A percentile compares a stretch with the other conserved stretches of the same genome.
These are phyloP conservation scores for Rasamsonia emersonii DNA, from an alignment of 2,329 filamentous ascomycete genomes.

Conservation along the genomic window DNA sequence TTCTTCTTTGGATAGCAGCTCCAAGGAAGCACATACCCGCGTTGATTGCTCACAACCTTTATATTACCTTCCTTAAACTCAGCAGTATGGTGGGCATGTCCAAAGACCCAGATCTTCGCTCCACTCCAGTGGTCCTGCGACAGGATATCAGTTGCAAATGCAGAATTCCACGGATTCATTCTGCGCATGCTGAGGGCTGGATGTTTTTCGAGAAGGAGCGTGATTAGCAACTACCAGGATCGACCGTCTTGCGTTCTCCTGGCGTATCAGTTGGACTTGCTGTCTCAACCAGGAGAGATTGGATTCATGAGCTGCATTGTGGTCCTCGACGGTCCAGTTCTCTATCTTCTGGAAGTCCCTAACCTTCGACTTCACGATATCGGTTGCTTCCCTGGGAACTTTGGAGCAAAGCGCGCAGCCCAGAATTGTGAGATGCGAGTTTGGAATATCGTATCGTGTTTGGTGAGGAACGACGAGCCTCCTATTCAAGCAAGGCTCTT, in stretches of 20 bases:
- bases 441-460: conserved; percentile 16
- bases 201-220: conserved; percentile 44
- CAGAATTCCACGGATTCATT: conserved; percentile 41
- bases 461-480: conserved; percentile 20
- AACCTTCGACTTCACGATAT: conserved; percentile 37
- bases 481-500: conserved; percentile 18
- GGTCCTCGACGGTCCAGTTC: conserved; percentile 42
- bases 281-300: conserved; percentile 44
- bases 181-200: conserved; percentile 40
- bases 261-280: conserved; percentile 4
- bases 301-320: conserved; percentile 40
- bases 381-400: conserved; percentile 33
- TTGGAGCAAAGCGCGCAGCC: conserved; percentile 52
- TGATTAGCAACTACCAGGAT: conserved; percentile 51
- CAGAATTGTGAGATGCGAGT: conserved; percentile 40
- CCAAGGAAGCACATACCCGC: conserved; percentile 30
- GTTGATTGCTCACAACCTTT: conserved; percentile 37
- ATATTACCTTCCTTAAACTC: conserved; percentile 29
- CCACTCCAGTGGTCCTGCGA: conserved; percentile 10
- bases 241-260: conserved; percentile 4
- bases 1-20: conserved; percentile 6
- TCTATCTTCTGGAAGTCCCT: conserved; percentile 49
- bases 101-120: conserved; percentile 38
- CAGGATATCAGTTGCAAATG: conserved; percentile 47
- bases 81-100: conserved; percentile 38